Evolutionary conservation across 1,284 basidiomycete genomes (phyloP).

Genomic region (Sanghuangporus weigelae): DNA sequence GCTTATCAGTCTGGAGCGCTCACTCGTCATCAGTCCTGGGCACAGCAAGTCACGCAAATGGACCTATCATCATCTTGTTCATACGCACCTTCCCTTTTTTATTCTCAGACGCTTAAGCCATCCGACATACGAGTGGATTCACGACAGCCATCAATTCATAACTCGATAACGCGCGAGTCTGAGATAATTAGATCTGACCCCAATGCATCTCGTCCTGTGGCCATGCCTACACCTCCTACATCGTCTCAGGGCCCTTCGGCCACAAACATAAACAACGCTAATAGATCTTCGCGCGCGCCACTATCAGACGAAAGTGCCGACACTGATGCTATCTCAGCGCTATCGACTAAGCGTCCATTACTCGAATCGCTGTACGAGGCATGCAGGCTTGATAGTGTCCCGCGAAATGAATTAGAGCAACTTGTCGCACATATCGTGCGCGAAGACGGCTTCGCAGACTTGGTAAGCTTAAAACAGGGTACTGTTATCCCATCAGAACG

Average conservation of each 20-base stretch:
- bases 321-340: neutral
- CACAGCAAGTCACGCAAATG: neutral
- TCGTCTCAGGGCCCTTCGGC: neutral
- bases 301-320: neutral
- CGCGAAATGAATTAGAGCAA: constrained; percentile 27
- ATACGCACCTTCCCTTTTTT: neutral
- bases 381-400: constrained; percentile 24
- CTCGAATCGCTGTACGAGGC: constrained; percentile 7
- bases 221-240: neutral
- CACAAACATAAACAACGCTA: neutral
- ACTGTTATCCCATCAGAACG: neutral
- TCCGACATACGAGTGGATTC: neutral
- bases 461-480: constrained; percentile 22
- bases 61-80: neutral
- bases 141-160: neutral
- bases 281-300: neutral
- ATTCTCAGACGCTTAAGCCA: neutral
- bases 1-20: neutral
- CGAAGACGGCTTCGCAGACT: constrained; percentile 29
- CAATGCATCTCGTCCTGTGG: neutral
- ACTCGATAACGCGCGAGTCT: neutral
- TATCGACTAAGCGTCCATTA: neutral
- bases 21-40: neutral
- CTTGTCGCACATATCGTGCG: constrained; percentile 29
- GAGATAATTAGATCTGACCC: neutral